Conservation (phyloP, 805 yeast genomes). For the Ogataea wickerhamii region DNA sequence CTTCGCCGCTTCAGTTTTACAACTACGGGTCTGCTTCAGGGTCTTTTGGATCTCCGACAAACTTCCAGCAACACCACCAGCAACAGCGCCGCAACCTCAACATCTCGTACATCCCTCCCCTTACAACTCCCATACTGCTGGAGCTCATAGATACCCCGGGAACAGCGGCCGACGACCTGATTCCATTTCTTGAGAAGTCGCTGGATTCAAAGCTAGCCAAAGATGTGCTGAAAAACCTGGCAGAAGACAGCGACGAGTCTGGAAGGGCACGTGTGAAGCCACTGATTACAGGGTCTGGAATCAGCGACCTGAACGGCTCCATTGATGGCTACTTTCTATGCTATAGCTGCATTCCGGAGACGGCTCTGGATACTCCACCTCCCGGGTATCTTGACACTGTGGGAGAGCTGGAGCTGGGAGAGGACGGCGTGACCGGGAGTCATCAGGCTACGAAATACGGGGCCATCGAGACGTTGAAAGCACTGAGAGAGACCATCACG, state of each 20-base stretch:
- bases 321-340: constrained; percentile 72
- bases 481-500: constrained; percentile 52
- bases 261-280: constrained; percentile 49
- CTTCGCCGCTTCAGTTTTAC: constrained; percentile 11
- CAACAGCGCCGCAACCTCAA: constrained; percentile 5
- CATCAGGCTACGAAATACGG: constrained; percentile 7
- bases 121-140: constrained; percentile 54
- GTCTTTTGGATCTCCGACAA: constrained; percentile 9
- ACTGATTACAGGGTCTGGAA: constrained; percentile 71
- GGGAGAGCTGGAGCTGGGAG: neutral
- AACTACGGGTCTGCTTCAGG: constrained; percentile 6
- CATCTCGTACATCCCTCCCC: constrained; percentile 42
- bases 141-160: constrained; percentile 77
- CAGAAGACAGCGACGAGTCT: constrained; percentile 36
- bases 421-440: constrained; percentile 1
- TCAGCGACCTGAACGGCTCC: constrained; percentile 70
- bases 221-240: constrained; percentile 57
- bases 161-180: constrained; percentile 59
- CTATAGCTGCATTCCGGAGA: constrained; percentile 64
- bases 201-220: constrained; percentile 58
- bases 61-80: neutral
- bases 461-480: constrained; percentile 36
- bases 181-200: constrained; percentile 75
- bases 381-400: constrained; percentile 43
- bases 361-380: constrained; percentile 39